phyloP scores from a whole-genome alignment of 2,329 filamentous ascomycete genomes.

The Coleophoma cylindrospora region DNA sequence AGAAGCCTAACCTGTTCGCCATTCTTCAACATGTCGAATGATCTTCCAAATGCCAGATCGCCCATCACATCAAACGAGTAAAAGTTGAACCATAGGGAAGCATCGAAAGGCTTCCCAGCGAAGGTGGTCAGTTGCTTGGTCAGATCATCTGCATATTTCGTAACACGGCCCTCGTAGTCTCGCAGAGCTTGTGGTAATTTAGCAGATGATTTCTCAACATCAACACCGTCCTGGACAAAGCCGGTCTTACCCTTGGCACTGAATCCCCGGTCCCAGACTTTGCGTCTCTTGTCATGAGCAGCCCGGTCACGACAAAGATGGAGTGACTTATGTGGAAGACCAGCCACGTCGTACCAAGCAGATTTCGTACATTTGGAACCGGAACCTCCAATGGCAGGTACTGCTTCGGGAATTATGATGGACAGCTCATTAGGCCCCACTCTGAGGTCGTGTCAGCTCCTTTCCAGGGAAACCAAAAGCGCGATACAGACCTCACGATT shows the following conservation, averaged over 20 bases:
- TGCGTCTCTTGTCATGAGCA: conserved; percentile 16
- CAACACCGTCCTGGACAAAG: neutral
- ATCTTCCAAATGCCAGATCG: conserved; percentile 20
- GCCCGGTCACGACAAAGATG: conserved; percentile 12
- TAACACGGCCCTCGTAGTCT: conserved; percentile 16
- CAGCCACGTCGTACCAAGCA: conserved; percentile 16
- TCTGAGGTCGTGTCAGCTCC: neutral
- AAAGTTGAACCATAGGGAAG: conserved; percentile 15
- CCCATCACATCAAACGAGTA: conserved; percentile 23
- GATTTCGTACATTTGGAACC: conserved; percentile 14
- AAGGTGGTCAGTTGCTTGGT: conserved; percentile 7
- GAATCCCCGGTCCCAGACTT: conserved; percentile 18
- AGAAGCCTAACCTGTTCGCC: conserved; percentile 4
- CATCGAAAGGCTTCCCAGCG: conserved; percentile 14
- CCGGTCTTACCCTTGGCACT: conserved; percentile 12
- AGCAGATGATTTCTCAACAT: no score
- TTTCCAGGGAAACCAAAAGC: neutral
- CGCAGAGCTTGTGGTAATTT: conserved; percentile 8
- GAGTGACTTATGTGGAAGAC: conserved; percentile 6
- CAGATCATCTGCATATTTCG: conserved; percentile 11
- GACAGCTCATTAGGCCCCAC: conserved; percentile 14
- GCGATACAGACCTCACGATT: conserved; percentile 12
- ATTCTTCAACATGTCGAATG: conserved; percentile 17
- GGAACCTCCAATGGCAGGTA: conserved; percentile 9
- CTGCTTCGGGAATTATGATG: conserved; percentile 13